Evolutionary conservation across 1,284 basidiomycete genomes (phyloP), one percentile per base, ranked within the genome.

Genomic region (Boletus semigastroideus): DNA sequence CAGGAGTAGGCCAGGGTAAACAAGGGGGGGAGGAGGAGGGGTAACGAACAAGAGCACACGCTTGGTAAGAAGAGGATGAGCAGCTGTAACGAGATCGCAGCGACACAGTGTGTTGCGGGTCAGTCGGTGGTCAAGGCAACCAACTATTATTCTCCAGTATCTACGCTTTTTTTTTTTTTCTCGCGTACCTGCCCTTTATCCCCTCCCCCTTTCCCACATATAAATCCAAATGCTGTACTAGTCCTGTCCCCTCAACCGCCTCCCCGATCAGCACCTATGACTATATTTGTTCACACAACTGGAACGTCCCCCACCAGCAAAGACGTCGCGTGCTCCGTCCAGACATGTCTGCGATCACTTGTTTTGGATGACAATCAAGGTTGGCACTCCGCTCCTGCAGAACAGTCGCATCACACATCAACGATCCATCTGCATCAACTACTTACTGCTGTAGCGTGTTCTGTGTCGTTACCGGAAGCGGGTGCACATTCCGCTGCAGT

Each of bases 111-210:
- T 53, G 25, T 25, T n/a, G 7, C 25, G 25, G 57, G 68, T 72
- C 71, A 34, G 37, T 38, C 37, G 70, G 82, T 84, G 81, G 82
- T 83, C 84, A 86, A 84, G 84, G 79, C 79, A 84, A 86, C 83
- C 64, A 59, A 58, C 52, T 47, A 56, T 54, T 51, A 52, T 56
- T 42, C 36, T 34, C n/a, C 39, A n/a, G 43, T 48, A 54, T 46
- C 42, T 44, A 37, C 49, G 39, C 20, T 11, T 13, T 33, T 45
- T 36, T 27, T 13, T 42, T 46, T 38, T 38, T 42, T 45, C 46
- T 42, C 30, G 44, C 39, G 47, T 52, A 39, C 46, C 52, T 52
- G 51, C 54, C 59, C 61, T 60, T 64, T 65, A 64, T 60, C 56
- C 51, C 48, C 53, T 51, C 14, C 17, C 36, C 37, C 53, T 52